Evolutionary conservation across 495 filamentous ascomycete genomes (phyloP).

Genomic region (Penicillium daleae): DNA sequence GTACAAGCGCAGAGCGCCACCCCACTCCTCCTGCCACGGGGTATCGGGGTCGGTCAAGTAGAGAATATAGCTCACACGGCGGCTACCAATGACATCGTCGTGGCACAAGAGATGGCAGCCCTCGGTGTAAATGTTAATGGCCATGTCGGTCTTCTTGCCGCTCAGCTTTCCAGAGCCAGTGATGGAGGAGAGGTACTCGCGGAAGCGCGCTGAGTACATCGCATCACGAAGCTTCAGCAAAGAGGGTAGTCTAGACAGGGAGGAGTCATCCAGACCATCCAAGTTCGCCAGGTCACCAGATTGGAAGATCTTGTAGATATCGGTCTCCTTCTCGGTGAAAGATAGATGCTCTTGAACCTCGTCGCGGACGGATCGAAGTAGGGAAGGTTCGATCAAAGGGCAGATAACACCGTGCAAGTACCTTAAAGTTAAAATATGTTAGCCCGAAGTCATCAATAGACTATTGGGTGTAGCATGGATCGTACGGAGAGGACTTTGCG

Average conservation of each 20-base stretch:
- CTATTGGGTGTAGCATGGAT: constrained; percentile 15
- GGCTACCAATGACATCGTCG: constrained; percentile 96
- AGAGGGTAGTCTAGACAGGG: constrained; percentile 80
- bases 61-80: constrained; percentile 93
- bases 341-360: constrained; percentile 88
- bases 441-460: constrained; percentile 13
- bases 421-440: constrained; percentile 30
- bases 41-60: constrained; percentile 92
- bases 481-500: constrained; percentile 70
- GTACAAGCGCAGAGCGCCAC: constrained; percentile 88
- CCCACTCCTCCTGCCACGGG: constrained; percentile 93
- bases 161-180: constrained; percentile 85
- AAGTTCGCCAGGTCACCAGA: constrained; percentile 97
- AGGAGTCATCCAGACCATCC: constrained; percentile 83
- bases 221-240: constrained; percentile 87
- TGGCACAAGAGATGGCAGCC: constrained; percentile 95
- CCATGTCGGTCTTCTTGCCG: constrained; percentile 97
- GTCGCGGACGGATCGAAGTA: constrained; percentile 83
- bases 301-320: constrained; percentile 99
- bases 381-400: constrained; percentile 71
- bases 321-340: constrained; percentile 98
- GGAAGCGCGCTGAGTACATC: constrained; percentile 87
- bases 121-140: constrained; percentile 97
- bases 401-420: constrained; percentile 93
- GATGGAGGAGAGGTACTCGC: constrained; percentile 81